phyloP scores from a whole-genome alignment of 257 asterid species.

The Thymus quinquecostatus region DNA sequence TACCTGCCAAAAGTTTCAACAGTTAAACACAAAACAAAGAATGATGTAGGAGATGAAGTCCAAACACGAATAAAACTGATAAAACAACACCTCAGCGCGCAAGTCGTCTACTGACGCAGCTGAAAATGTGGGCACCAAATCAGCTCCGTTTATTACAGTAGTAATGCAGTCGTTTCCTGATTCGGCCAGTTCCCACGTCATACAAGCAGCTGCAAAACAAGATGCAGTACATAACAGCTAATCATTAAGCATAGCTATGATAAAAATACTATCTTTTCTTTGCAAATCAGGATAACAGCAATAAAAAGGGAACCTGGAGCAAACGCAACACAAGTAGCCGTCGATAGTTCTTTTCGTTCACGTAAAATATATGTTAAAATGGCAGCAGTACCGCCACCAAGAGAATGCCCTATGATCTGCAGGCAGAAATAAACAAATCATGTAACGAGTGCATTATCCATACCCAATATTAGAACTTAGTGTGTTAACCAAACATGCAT shows the following conservation, averaged over 20 bases:
- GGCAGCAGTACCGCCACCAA: slow-evolving; percentile 98
- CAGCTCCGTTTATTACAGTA: slow-evolving; percentile 91
- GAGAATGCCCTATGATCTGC: slow-evolving; percentile 94
- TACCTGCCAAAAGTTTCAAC: slow-evolving; percentile 52
- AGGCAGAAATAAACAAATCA: slow-evolving; percentile 25
- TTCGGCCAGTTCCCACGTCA: slow-evolving; percentile 99
- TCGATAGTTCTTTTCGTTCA: slow-evolving; percentile 79
- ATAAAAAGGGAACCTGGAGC: slow-evolving; percentile 77
- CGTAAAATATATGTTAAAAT: slow-evolving; percentile 84
- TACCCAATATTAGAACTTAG: slow-evolving; percentile 4
- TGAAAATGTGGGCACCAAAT: slow-evolving; percentile 94
- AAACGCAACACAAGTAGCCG: slow-evolving; percentile 84
- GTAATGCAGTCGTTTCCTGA: slow-evolving; percentile 82
- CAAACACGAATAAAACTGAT: slow-evolving; percentile 4
- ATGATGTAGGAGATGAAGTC: neutral
- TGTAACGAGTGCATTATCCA: slow-evolving; percentile 15
- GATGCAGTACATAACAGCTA: slow-evolving; percentile 3
- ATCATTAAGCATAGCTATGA: neutral
- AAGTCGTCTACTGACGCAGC: slow-evolving; percentile 95
- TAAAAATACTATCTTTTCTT: neutral
- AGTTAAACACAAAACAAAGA: neutral
- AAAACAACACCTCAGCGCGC: slow-evolving; percentile 85
- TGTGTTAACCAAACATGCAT: neutral
- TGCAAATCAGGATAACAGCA: slow-evolving; percentile 16
- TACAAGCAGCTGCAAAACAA: slow-evolving; percentile 83